Evolutionary conservation across 768 basidiomycete species (phyloP).

Genomic region (Dictyophora rubrovolvata): DNA sequence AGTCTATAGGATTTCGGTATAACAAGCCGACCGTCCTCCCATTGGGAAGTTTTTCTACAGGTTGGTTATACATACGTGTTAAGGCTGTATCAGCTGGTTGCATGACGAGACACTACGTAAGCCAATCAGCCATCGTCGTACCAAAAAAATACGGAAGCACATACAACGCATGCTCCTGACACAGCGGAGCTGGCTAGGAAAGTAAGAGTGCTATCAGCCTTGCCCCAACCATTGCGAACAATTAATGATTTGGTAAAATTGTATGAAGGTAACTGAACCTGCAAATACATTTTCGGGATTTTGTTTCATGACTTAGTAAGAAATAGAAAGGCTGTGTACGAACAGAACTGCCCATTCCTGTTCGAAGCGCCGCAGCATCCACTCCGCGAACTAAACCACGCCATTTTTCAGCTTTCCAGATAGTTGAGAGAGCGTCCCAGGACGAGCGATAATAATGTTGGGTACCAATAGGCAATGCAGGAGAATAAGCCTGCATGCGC

Average conservation of each 20-base stretch:
- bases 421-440: constrained; percentile 69
- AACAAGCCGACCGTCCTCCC: constrained; percentile 65
- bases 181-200: constrained; percentile 82
- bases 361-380: constrained; percentile 87
- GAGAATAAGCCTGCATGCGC: constrained; percentile 81
- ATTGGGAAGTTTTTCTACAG: constrained; percentile 58
- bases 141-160: not conserved
- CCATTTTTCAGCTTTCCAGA: constrained; percentile 66
- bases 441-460: constrained; percentile 88
- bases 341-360: constrained; percentile 89
- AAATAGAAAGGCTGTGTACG: constrained; percentile 11
- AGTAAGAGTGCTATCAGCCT: constrained; percentile 73
- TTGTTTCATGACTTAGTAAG: constrained; percentile 9
- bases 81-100: constrained; percentile 89
- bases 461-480: constrained; percentile 84
- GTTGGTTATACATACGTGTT: constrained; percentile 95
- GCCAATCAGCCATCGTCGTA: constrained; percentile 3
- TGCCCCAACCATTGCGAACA: constrained; percentile 53
- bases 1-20: constrained; percentile 90
- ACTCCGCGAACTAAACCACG: constrained; percentile 83
- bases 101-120: constrained; percentile 71
- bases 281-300: no score
- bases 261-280: constrained; percentile 94
- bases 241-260: constrained; percentile 84
- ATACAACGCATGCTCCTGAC: constrained; percentile 85